Base-by-base conservation (phyloP, 2,329 filamentous ascomycete genomes). In the Colletotrichum sp. region DNA sequence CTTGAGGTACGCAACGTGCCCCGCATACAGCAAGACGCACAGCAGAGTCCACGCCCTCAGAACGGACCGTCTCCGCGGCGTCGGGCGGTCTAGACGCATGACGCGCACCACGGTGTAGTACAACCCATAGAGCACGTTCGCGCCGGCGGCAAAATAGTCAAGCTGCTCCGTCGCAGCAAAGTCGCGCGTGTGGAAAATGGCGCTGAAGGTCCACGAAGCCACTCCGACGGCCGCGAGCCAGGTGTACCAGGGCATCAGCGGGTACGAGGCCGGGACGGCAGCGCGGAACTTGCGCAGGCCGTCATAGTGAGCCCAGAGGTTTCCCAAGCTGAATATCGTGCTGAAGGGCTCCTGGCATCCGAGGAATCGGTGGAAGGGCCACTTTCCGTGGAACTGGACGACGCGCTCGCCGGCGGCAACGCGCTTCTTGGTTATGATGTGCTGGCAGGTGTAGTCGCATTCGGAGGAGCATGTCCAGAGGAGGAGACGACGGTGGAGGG, bases 401-500 rank as follows among this genome's bases (percentile, higher is more conserved):
- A 98, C 86, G 13, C 93, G 90, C 34, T 92, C 91, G 76, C 92
- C 90, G 78, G 90, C 88, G 30, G 91, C 87, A 79, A 96, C 86
- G 78, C 96, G 95, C 75, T 87, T 87, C 80, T 91, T 86, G 72
- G 97, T 99, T 76, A 98, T 90, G 84, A 98, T 94, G 89, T 98
- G 96, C 85, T 99, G 97, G 89, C 97, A 99, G 77, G 95, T 94
- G 88, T 99, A 98, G 89, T 99, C 96, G 92, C 97, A 99, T 90
- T 99, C 96, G 82, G 94, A 90, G 77, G 94, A 92, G 87, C 97
- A 99, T 83, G 92, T 93, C 97, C 97, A 99, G 84, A 98, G 88
- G 82, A 99, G 93, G 80, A 99, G 90, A 77, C 95, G 95, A 83
- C 94, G 96, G 85, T 95, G 92, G 80, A 98, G 84, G 78, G 97